These are phyloP conservation scores for Mycocentrospora acerina DNA, from an alignment of 2,329 filamentous ascomycete genomes.

Conservation along the genomic window DNA sequence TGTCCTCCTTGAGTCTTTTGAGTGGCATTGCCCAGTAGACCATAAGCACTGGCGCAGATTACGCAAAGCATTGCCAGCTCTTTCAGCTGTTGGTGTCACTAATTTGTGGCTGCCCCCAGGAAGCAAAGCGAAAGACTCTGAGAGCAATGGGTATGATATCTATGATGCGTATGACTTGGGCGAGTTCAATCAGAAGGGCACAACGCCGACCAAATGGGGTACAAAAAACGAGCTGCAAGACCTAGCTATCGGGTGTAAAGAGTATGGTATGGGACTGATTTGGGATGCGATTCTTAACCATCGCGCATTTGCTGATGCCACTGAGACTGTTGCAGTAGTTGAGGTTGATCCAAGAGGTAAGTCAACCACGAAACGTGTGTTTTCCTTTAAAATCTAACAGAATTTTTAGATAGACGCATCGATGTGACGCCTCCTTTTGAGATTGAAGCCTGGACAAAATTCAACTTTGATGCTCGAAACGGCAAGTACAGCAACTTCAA, in stretches of 20 bases:
- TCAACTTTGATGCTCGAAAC: slow-evolving; percentile 60
- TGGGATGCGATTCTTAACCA: slow-evolving; percentile 72
- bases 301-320: slow-evolving; percentile 64
- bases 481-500: slow-evolving; percentile 60
- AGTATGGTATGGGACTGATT: slow-evolving; percentile 56
- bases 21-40: slow-evolving; percentile 66
- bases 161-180: slow-evolving; percentile 70
- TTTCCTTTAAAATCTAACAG: too few relatives aligned
- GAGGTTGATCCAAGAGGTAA: slow-evolving; percentile 54
- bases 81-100: slow-evolving; percentile 58
- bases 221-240: slow-evolving; percentile 57
- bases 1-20: slow-evolving; percentile 63
- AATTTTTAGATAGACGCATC: slow-evolving; percentile 54
- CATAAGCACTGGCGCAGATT: slow-evolving; percentile 60
- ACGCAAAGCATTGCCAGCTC: slow-evolving; percentile 47
- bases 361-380: too few relatives aligned
- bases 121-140: slow-evolving; percentile 61
- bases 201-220: slow-evolving; percentile 65
- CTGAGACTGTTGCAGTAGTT: slow-evolving; percentile 60
- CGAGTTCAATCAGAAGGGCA: slow-evolving; percentile 68
- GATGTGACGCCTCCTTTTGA: slow-evolving; percentile 55
- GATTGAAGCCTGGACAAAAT: slow-evolving; percentile 65
- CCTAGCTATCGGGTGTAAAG: slow-evolving; percentile 52
- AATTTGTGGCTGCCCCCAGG: slow-evolving; percentile 64
- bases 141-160: slow-evolving; percentile 60